Evolutionary conservation across 257 asterid species (phyloP).

Genomic region (Solanum raphanifolium): DNA sequence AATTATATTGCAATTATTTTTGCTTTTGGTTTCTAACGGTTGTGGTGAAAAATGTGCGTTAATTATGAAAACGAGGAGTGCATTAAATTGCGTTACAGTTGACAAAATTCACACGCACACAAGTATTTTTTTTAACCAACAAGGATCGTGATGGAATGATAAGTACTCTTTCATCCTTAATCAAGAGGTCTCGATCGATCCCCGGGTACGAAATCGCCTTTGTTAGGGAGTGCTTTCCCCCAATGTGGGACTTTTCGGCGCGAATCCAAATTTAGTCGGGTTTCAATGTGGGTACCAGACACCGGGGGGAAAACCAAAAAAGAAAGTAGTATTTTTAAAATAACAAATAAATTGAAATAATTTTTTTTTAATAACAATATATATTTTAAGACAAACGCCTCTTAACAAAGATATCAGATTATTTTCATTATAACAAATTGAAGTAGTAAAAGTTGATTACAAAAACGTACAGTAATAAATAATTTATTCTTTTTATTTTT

Average conservation of each 20-base stretch:
- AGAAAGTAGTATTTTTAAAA: no score
- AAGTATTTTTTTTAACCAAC: no score
- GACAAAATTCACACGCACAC: neutral
- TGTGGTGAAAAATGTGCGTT: neutral
- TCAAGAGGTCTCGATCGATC: no score
- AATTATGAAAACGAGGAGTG: neutral
- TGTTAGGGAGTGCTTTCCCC: no score
- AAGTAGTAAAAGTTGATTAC: neutral
- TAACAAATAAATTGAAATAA: neutral
- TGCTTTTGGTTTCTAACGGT: neutral
- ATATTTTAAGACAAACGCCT: neutral
- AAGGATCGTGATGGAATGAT: accelerated
- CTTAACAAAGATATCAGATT: neutral
- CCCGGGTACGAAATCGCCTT: accelerated
- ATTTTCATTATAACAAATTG: neutral
- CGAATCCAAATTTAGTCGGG: accelerated
- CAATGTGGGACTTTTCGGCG: no score
- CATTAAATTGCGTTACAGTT: neutral
- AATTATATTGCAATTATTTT: neutral
- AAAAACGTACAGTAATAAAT: neutral
- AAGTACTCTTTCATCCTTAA: no score
- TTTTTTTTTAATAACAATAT: no score
- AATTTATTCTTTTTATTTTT: neutral
- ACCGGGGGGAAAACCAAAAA: no score
- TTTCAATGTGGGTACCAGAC: no score